Base-by-base conservation (phyloP, 257 asterid species). In the Solanum virginianum region DNA sequence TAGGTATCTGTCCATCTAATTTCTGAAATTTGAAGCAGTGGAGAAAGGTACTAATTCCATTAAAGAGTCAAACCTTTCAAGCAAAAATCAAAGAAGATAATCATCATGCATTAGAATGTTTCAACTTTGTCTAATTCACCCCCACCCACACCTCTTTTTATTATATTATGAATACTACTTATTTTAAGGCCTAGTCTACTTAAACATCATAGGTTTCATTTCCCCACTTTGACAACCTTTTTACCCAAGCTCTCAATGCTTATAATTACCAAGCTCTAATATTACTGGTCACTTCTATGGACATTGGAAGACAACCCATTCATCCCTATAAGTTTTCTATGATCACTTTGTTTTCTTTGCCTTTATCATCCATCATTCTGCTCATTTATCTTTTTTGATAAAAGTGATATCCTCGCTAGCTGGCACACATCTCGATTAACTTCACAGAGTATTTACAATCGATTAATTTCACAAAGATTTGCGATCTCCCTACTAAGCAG, bases 61-160 rank as follows among this genome's bases (percentile, higher is more conserved):
- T 5, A 18, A 80, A 36, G 59, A 72, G 66, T 55, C 66, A 7
- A 83, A 74, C 43, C 65, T 57, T 85, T 54, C 59, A 83, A 79
- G 80, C 51, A 83, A 85, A 83, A 74, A 82, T 63, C 51, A 85
- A 85, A 85, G 36, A 56, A 49, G 63, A 62, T 85, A 84, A 88
- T 90, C 54, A 89, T 85, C 60, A 10, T 83, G 89, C 84, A 83
- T 84, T 83, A 72, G 88, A 86, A 88, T 60, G 32, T 39, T 63
- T n/a, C 26, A 36, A 71, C 74, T 41, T 82, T 75, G 72, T 79
- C 75, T 69, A 56, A 36, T 36, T 36, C 15, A 22, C 81, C 22
- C 18, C 2, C 49, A 54, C 43, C 68, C 36, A 10, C 5, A 10
- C 10, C 56, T 12, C 59, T 10, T 47, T 13, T n/a, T n/a, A n/a